These are phyloP conservation scores for Hypoxylon sp. DNA, from an alignment of 2,329 filamentous ascomycete genomes.

Conservation along the genomic window DNA sequence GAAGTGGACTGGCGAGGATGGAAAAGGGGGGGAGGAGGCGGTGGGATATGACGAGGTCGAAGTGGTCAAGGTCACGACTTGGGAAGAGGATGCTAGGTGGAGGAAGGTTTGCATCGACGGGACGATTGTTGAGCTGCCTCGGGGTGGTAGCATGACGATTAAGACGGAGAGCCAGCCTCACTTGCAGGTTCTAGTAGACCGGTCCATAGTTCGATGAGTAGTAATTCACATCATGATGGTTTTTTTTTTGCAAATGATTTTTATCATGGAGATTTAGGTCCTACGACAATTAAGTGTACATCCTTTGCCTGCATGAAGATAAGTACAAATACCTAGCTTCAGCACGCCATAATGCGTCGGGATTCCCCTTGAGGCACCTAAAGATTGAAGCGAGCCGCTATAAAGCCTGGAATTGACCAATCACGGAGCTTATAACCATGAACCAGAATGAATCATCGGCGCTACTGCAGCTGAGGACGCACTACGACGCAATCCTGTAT, in stretches of 20 bases:
- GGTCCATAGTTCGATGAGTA: slow-evolving; percentile 34
- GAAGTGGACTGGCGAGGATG: slow-evolving; percentile 49
- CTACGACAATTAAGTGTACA: not conserved
- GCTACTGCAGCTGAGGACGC: slow-evolving; percentile 29
- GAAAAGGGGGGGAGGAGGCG: slow-evolving; percentile 55
- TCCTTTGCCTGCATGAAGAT: no score
- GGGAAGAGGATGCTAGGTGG: slow-evolving; percentile 77
- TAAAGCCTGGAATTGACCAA: slow-evolving; percentile 29
- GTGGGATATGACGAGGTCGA: slow-evolving; percentile 79
- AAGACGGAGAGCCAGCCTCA: slow-evolving; percentile 54
- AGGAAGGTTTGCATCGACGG: slow-evolving; percentile 91
- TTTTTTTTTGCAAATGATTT: no score
- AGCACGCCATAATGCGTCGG: no score
- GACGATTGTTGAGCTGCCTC: slow-evolving; percentile 78
- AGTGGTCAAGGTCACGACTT: slow-evolving; percentile 70
- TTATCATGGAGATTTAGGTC: no score
- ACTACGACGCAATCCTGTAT: slow-evolving; percentile 5
- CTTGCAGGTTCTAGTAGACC: slow-evolving; percentile 56
- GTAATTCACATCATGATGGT: no score
- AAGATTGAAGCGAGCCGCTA: no score
- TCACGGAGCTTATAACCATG: slow-evolving; percentile 16
- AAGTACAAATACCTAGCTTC: no score
- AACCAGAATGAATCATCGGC: slow-evolving; percentile 44
- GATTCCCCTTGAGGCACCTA: no score
- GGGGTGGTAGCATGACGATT: slow-evolving; percentile 76